These are phyloP conservation scores for Metschnikowia rubicola DNA, from an alignment of 805 yeast species.

Conservation along the genomic window DNA sequence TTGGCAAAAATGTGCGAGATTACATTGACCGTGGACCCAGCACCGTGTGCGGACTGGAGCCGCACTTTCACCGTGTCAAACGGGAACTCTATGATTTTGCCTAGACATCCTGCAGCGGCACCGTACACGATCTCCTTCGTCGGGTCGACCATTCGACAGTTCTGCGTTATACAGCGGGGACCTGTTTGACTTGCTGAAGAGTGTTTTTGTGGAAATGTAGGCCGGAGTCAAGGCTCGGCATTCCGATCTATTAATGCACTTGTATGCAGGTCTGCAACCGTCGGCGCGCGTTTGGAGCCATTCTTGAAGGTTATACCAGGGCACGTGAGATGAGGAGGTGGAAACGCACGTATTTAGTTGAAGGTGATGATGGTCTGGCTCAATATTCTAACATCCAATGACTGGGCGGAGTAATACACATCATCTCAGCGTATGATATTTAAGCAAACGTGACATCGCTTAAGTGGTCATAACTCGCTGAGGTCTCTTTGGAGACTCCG, in stretches of 20 bases:
- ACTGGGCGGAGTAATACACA: too few species aligned
- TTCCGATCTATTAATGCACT: neutral
- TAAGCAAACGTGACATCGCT: too few species aligned
- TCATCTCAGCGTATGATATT: too few species aligned
- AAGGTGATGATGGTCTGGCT: too few species aligned
- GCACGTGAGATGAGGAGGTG: too few species aligned
- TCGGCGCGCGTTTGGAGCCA: neutral
- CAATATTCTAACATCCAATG: too few species aligned
- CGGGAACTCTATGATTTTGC: slow-evolving; percentile 85
- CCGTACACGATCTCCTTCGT: slow-evolving; percentile 45
- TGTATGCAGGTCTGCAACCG: slow-evolving; percentile 3
- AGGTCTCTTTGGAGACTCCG: too few species aligned
- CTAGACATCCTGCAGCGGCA: slow-evolving; percentile 72
- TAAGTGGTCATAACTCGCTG: too few species aligned
- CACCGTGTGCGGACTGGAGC: slow-evolving; percentile 53
- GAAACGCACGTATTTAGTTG: too few species aligned
- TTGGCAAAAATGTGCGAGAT: slow-evolving; percentile 54
- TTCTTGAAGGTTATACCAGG: neutral
- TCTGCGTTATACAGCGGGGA: neutral
- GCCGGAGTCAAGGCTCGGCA: neutral
- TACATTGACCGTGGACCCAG: slow-evolving; percentile 60
- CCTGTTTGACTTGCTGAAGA: too few species aligned
- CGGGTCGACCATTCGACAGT: slow-evolving; percentile 16
- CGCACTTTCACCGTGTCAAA: slow-evolving; percentile 91
- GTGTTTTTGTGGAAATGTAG: too few species aligned